These are phyloP conservation scores for Fomitiporia mediterranea DNA, from an alignment of 1,284 basidiomycete genomes.

Conservation along the genomic window DNA sequence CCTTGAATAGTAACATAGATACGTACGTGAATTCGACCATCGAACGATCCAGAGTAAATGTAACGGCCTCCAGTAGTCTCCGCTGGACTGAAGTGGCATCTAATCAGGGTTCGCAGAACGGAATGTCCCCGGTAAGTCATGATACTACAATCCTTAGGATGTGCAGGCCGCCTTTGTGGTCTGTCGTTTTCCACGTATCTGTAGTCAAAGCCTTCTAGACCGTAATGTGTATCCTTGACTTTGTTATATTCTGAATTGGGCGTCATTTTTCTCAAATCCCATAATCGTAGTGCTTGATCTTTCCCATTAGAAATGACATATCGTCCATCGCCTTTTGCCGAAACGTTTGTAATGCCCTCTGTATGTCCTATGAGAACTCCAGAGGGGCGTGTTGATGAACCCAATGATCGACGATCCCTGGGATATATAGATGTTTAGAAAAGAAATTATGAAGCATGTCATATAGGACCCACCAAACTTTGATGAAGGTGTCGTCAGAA, in stretches of 20 bases:
- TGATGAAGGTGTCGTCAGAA: slow-evolving; percentile 90
- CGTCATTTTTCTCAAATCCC: slow-evolving; percentile 94
- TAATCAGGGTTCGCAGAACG: slow-evolving; percentile 90
- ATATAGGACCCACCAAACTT: slow-evolving; percentile 70
- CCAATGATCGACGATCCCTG: slow-evolving; percentile 90
- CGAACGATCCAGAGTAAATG: slow-evolving; percentile 88
- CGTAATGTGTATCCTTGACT: slow-evolving; percentile 51
- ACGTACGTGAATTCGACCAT: slow-evolving; percentile 77
- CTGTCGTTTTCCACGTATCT: slow-evolving; percentile 60
- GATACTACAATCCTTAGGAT: slow-evolving; percentile 88
- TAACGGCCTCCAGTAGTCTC: slow-evolving; percentile 92
- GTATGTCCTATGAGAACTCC: slow-evolving; percentile 94
- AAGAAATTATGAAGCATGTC: background rate
- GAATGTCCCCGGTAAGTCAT: slow-evolving; percentile 95
- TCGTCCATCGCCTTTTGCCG: slow-evolving; percentile 88
- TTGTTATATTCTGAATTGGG: slow-evolving; percentile 64
- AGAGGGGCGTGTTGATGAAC: slow-evolving; percentile 75
- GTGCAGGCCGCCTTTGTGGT: slow-evolving; percentile 52
- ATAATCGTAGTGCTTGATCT: slow-evolving; percentile 88
- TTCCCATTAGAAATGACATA: slow-evolving; percentile 98
- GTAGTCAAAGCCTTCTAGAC: slow-evolving; percentile 75
- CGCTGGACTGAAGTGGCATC: slow-evolving; percentile 91
- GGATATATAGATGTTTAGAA: slow-evolving; percentile 2
- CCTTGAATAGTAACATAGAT: background rate
- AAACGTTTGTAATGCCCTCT: slow-evolving; percentile 88